Evolutionary conservation across 345 rosid genomes (phyloP).

Genomic region (Aurinia saxatilis): DNA sequence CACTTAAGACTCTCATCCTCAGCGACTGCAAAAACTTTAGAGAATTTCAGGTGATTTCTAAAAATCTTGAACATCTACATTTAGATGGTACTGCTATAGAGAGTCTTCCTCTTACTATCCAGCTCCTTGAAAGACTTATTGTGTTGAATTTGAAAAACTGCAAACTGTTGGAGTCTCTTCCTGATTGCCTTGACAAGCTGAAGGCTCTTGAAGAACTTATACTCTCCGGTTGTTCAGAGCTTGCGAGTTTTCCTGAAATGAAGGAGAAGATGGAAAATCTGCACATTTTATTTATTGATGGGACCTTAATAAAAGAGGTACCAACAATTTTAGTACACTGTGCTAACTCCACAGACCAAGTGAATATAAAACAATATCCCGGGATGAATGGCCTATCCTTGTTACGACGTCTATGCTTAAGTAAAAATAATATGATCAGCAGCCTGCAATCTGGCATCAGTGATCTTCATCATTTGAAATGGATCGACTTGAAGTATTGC

Average conservation of each 20-base stretch:
- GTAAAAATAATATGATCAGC: not conserved
- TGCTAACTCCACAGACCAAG: not conserved
- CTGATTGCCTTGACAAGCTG: conserved; percentile 9
- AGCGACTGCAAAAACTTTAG: conserved; percentile 9
- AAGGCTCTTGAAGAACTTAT: conserved; percentile 10
- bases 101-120: conserved; percentile 6
- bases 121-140: conserved; percentile 9
- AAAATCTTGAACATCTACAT: not conserved
- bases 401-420: no score
- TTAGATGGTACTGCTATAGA: conserved; percentile 20
- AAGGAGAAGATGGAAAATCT: not conserved
- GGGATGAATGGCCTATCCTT: not conserved
- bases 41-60: conserved; percentile 8
- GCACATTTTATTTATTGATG: not conserved
- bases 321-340: no score
- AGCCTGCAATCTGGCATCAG: not conserved
- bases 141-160: not conserved
- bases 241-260: not conserved
- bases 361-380: not conserved
- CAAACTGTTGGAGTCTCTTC: not conserved
- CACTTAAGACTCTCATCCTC: conserved; percentile 4
- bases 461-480: not conserved
- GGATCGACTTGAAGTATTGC: conserved; percentile 2
- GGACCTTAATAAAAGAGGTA: not conserved
- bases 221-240: conserved; percentile 6